phyloP scores from a whole-genome alignment of 116 monocot species.

The Iris pallida region DNA sequence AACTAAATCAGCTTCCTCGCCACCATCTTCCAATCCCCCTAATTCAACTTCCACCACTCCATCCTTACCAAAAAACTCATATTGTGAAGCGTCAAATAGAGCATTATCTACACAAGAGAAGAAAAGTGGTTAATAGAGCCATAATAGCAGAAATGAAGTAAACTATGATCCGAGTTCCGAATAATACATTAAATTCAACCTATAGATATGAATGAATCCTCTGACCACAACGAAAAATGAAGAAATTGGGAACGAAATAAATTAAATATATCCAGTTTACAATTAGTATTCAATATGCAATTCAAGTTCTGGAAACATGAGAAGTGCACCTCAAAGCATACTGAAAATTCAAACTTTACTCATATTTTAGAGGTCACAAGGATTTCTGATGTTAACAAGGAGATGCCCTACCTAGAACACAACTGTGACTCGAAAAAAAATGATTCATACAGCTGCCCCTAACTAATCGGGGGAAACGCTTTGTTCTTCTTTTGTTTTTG shows the following conservation, averaged over 20 bases:
- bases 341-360: background rate
- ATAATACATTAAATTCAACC: background rate
- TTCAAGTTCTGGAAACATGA: background rate
- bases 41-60: constrained; percentile 62
- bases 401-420: too few relatives aligned
- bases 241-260: background rate
- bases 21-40: constrained; percentile 57
- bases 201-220: background rate
- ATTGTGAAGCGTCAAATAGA: constrained; percentile 70
- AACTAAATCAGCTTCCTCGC: constrained; percentile 21
- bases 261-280: background rate
- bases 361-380: too few relatives aligned
- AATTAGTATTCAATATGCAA: background rate
- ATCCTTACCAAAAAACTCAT: constrained; percentile 68
- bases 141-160: background rate
- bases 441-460: too few relatives aligned
- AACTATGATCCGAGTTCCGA: background rate
- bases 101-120: constrained; percentile 31
- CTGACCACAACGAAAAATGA: background rate
- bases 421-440: too few relatives aligned
- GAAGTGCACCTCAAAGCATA: too few relatives aligned
- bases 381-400: too few relatives aligned
- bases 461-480: too few relatives aligned
- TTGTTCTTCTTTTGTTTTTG: too few relatives aligned
- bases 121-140: background rate